These are phyloP conservation scores for Acacia acuminata DNA, from an alignment of 306 rosid species.

Conservation along the genomic window DNA sequence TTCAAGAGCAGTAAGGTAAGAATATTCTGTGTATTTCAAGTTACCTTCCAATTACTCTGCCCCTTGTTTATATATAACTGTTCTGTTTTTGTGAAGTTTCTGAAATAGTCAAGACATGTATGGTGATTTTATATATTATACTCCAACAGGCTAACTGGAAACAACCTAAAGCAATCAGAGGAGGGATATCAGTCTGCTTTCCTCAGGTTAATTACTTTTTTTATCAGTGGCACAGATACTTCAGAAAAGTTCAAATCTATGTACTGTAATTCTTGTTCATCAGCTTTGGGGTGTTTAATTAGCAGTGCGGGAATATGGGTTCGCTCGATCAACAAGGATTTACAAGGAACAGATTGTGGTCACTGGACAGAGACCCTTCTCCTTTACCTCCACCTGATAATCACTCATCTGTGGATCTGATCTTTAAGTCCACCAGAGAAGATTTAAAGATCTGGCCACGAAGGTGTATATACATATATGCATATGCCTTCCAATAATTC, in stretches of 20 bases:
- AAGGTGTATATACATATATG: conserved; percentile 34
- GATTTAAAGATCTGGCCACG: conserved; percentile 63
- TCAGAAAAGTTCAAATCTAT: neutral
- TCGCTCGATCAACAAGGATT: conserved; percentile 61
- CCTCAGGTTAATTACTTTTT: conserved; percentile 51
- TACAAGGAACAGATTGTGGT: conserved; percentile 68
- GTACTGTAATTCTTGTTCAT: neutral
- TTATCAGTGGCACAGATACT: neutral
- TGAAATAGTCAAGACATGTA: neutral
- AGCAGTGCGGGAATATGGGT: conserved; percentile 70
- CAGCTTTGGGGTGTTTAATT: neutral
- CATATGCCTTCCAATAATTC: conserved; percentile 3
- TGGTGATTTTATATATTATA: conserved; percentile 23
- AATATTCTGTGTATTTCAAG: neutral
- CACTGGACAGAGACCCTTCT: conserved; percentile 66
- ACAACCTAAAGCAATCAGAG: conserved; percentile 68
- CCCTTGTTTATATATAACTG: neutral
- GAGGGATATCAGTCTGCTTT: conserved; percentile 71
- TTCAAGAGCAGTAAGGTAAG: conserved; percentile 76
- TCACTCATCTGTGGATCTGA: conserved; percentile 72
- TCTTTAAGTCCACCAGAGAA: conserved; percentile 60
- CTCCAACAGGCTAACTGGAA: conserved; percentile 57
- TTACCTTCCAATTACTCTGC: neutral
- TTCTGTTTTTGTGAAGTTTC: neutral
- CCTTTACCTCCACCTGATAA: conserved; percentile 59